A percentile compares a stretch with the other conserved stretches of the same genome.
Evolutionary conservation across 768 basidiomycete species (phyloP).

Genomic region (Tubosaeta sp.): DNA sequence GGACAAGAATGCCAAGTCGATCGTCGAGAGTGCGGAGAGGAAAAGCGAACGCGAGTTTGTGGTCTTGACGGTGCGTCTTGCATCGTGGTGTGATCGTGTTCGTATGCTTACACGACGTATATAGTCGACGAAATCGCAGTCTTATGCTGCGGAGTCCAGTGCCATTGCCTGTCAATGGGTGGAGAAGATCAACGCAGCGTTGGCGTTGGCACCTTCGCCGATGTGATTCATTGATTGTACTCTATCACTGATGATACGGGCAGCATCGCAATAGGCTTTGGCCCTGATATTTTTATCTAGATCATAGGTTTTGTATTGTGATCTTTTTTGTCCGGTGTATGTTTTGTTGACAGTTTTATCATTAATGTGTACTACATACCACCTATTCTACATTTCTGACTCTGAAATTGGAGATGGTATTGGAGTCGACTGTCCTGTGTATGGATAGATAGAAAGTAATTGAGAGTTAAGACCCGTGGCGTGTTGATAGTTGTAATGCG

Average conservation of each 20-base stretch:
- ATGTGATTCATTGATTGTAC: neutral
- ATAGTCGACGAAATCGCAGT: conserved; percentile 45
- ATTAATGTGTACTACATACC: neutral
- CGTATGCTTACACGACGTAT: neutral
- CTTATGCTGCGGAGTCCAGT: conserved; percentile 39
- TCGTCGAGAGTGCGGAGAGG: conserved; percentile 44
- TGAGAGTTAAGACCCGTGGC: too few species aligned
- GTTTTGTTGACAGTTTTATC: neutral
- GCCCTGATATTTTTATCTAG: neutral
- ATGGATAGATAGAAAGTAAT: too few species aligned
- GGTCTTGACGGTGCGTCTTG: conserved; percentile 49
- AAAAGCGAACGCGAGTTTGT: conserved; percentile 59
- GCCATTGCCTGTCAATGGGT: conserved; percentile 35
- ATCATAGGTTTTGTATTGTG: neutral
- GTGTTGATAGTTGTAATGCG: neutral
- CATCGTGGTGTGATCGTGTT: neutral
- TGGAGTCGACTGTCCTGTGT: too few species aligned
- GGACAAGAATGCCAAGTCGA: conserved; percentile 43
- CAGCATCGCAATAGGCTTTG: neutral
- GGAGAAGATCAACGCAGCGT: conserved; percentile 36
- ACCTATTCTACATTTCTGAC: neutral
- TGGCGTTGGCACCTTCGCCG: conserved; percentile 16
- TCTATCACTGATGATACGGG: neutral
- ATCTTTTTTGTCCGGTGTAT: neutral
- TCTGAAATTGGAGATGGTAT: neutral